These are phyloP conservation scores for Crithidia expoeki DNA, from an alignment of 208 protist species.

Conservation along the genomic window DNA sequence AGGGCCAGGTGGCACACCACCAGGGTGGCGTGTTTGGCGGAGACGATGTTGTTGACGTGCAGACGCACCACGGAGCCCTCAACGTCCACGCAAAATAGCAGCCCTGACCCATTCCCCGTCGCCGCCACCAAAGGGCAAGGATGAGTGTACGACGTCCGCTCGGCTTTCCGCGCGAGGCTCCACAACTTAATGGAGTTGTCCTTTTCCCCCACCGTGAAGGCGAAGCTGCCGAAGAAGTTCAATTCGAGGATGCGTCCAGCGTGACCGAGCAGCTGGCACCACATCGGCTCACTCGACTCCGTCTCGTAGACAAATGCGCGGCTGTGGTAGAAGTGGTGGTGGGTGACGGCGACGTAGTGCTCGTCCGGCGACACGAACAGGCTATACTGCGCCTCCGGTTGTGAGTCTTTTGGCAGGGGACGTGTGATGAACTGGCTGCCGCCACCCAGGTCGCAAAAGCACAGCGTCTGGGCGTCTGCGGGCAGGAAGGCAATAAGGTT, in stretches of 20 bases:
- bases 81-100: slow-evolving; percentile 65
- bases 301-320: slow-evolving; percentile 39
- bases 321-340: slow-evolving; percentile 32
- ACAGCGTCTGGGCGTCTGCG: slow-evolving; percentile 14
- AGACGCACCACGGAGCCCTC: slow-evolving; percentile 39
- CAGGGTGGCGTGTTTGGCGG: slow-evolving; percentile 47
- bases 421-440: slow-evolving; percentile 22
- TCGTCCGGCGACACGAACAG: slow-evolving; percentile 33
- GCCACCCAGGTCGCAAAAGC: slow-evolving; percentile 22
- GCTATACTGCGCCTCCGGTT: slow-evolving; percentile 27
- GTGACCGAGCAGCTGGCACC: slow-evolving; percentile 61
- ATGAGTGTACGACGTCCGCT: slow-evolving; percentile 72
- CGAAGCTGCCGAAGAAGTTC: slow-evolving; percentile 68
- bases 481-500: slow-evolving; percentile 48
- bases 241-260: slow-evolving; percentile 37
- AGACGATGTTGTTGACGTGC: slow-evolving; percentile 63
- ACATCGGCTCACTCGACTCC: slow-evolving; percentile 33
- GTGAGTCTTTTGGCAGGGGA: slow-evolving; percentile 35
- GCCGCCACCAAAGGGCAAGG: slow-evolving; percentile 39
- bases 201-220: slow-evolving; percentile 48
- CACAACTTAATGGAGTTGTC: slow-evolving; percentile 69
- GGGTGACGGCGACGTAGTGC: slow-evolving; percentile 33
- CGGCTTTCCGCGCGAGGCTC: slow-evolving; percentile 53
- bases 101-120: slow-evolving; percentile 22
- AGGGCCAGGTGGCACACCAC: slow-evolving; percentile 32